These are phyloP conservation scores for Coemansia sp. DNA, from an alignment of 192 early-diverging fungal genomes.

Conservation along the genomic window DNA sequence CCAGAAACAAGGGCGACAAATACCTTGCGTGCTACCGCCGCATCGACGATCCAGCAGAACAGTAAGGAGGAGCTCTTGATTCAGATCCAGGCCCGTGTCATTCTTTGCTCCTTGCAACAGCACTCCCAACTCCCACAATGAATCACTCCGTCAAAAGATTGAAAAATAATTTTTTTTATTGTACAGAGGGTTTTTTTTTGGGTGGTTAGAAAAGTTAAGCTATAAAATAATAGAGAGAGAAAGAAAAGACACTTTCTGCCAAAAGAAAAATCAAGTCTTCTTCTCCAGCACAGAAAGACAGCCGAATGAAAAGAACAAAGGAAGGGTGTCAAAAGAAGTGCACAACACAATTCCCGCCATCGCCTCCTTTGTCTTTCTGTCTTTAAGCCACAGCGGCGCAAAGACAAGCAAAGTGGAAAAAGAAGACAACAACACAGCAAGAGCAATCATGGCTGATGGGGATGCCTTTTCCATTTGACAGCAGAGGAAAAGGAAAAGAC, in stretches of 20 bases:
- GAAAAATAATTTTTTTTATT: conserved; percentile 26
- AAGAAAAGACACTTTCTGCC: background rate
- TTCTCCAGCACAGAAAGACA: too few relatives aligned
- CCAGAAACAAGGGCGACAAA: conserved; percentile 93
- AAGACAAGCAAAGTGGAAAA: background rate
- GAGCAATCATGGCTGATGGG: background rate
- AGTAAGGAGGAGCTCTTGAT: background rate
- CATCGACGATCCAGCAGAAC: conserved; percentile 60
- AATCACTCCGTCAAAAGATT: background rate
- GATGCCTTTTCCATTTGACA: too few relatives aligned
- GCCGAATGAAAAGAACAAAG: background rate
- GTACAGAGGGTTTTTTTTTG: conserved; percentile 36
- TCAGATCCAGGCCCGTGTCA: background rate
- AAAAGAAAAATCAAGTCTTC: background rate
- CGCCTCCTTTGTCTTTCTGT: too few relatives aligned
- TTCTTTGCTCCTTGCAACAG: background rate
- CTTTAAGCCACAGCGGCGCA: too few relatives aligned
- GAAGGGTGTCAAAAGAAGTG: background rate
- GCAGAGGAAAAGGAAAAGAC: too few relatives aligned
- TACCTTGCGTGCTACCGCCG: conserved; percentile 84
- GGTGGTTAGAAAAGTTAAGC: conserved; percentile 2
- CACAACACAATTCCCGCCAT: too few relatives aligned
- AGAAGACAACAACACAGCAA: background rate
- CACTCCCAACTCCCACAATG: background rate
- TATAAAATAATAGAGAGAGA: conserved; percentile 10